Evolutionary conservation across 257 asterid species (phyloP), one percentile per base, ranked within the genome.

Genomic region (Thymus mandschuricus): DNA sequence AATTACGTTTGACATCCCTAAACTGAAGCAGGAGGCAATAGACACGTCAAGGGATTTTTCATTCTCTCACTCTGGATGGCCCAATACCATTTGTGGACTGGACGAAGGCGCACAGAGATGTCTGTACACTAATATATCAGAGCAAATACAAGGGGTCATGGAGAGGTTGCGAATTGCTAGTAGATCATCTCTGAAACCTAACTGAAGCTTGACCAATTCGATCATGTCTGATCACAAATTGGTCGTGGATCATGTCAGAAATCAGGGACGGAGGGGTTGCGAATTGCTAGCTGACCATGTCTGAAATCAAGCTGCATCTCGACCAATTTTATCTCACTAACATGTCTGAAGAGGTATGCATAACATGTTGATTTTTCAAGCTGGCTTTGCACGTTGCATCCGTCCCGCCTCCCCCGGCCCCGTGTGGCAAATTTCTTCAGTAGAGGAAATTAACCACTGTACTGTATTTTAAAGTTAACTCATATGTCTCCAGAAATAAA

Each of bases 101-200:
- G 81, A 92, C 28, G 94, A 85, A 77, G 94, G 91, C n/a, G 96
- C 98, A 57, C 97, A 95, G 76, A 82, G 81, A 79, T 84, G 80
- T 71, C 92, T 95, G 3, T 95, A 87, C 81, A 61, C 80, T 64
- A 76, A 79, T 56, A 88, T 95, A 56, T 89, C 99, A 2, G 92
- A 88, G 59, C 89, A 81, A 75, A 83, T 95, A 35, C 87, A 82
- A 79, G 80, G 61, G 15, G 88, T 73, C 72, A 79, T 95, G 89
- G 96, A 95, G 85, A 77, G 48, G 64, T 64, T 95, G 56, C 87
- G 92, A 30, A 75, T n/a, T n/a, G 29, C 57, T 6, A 51, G 33
- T 64, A 63, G 71, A 86, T 50, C 81, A 35, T 49, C 52, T 75
- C 41, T 56, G 27, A 77, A 74, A 75, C 29, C 58, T 48, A 76